These are phyloP conservation scores for Neurospora sp. DNA, from an alignment of 495 filamentous ascomycete species.

Conservation along the genomic window DNA sequence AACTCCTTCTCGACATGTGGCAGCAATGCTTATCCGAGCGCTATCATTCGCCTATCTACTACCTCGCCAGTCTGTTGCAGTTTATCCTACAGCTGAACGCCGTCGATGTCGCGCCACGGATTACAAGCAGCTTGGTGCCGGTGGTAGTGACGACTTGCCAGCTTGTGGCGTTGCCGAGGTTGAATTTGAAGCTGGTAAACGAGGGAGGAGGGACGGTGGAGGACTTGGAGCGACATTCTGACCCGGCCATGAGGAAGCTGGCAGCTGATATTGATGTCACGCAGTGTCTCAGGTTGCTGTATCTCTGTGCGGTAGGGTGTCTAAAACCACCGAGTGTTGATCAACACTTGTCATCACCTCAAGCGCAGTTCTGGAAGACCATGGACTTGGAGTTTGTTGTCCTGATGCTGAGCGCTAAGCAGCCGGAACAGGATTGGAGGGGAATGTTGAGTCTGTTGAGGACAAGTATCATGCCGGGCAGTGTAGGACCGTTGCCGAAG, in stretches of 20 bases:
- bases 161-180: slow-evolving; percentile 19
- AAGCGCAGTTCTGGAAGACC: slow-evolving; percentile 31
- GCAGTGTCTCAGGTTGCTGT: slow-evolving; percentile 30
- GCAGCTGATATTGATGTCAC: slow-evolving; percentile 25
- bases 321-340: slow-evolving; percentile 7
- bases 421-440: slow-evolving; percentile 33
- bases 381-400: slow-evolving; percentile 39
- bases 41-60: slow-evolving; percentile 34
- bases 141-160: slow-evolving; percentile 28
- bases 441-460: slow-evolving; percentile 29
- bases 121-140: slow-evolving; percentile 31
- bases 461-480: slow-evolving; percentile 32
- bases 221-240: slow-evolving; percentile 15
- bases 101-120: slow-evolving; percentile 28
- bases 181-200: slow-evolving; percentile 2
- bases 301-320: slow-evolving; percentile 32
- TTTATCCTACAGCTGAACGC: slow-evolving; percentile 33
- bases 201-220: slow-evolving; percentile 8
- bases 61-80: slow-evolving; percentile 28
- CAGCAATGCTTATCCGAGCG: slow-evolving; percentile 30
- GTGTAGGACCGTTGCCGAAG: slow-evolving; percentile 34
- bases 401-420: slow-evolving; percentile 33
- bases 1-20: slow-evolving; percentile 36
- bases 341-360: slow-evolving; percentile 11
- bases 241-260: slow-evolving; percentile 14